Base-by-base conservation (phyloP, 768 basidiomycete species). In the Galerina marginata region DNA sequence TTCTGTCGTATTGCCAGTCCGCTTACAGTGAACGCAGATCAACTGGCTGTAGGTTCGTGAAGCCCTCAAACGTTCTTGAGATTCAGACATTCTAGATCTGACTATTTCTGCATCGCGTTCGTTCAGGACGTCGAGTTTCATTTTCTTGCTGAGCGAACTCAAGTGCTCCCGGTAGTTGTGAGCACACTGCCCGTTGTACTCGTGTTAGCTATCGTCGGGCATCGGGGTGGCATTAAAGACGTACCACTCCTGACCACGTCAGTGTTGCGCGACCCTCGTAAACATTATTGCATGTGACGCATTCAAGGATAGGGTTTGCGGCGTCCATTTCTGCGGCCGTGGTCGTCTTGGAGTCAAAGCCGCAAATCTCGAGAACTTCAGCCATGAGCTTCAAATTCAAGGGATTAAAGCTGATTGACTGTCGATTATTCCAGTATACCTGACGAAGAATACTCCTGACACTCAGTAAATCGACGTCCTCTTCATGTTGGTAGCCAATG, bases 241-340 rank as follows among this genome's bases (percentile, higher is more conserved):
- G 4, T 49, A 68, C 67, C 39, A 66, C 43, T 12, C 45, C 33
- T 6, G 42, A 14, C 67, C 67, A 68, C 15, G 20, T 54, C 54
- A 66, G 62, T 20, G 59, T 59, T n/a, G 49, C 49, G n/a, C 67
- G 58, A 11, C 63, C 67, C 3, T 53, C 25, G 3, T 29, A 1
- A n/a, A 43, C 53, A 11, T 50, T 45, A 20, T 64, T 58, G 40
- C 67, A 68, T 6, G 42, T 6, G 15, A 59, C 23, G 54, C 67
- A 68, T 36, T 68, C 67, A 29, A 68, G 56, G 11, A 68, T 44
- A 2, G 65, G 64, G 25, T 68, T 62, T 10, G 50, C 40, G 3
- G 26, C 61, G 42, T 75, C 70, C 72, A 75, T 70, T 9, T 64
- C 63, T 14, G 61, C 50, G 9, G 57, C 60, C 16, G 69, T 69